phyloP scores from a whole-genome alignment of 2,329 filamentous ascomycete species.

The Aspergillus ochraceoroseus region DNA sequence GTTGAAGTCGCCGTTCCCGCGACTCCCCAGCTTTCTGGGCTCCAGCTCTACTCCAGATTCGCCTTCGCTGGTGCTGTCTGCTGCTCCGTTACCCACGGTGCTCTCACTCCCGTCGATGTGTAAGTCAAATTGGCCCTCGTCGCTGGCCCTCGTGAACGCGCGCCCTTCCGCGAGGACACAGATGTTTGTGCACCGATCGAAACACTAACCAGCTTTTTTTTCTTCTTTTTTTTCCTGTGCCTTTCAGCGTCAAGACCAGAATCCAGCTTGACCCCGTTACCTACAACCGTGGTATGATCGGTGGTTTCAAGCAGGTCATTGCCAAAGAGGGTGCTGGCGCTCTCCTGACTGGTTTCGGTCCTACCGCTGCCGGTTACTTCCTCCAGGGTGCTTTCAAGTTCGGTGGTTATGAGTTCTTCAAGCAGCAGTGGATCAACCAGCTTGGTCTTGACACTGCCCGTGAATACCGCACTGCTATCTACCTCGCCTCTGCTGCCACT shows the following conservation, averaged over 20 bases:
- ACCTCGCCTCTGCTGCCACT: constrained; percentile 61
- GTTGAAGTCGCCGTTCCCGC: constrained; percentile 27
- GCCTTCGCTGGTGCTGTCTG: constrained; percentile 96
- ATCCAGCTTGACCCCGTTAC: constrained; percentile 87
- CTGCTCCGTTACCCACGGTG: constrained; percentile 97
- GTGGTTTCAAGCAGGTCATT: constrained; percentile 81
- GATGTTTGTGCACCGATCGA: background rate
- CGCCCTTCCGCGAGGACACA: constrained; percentile 10
- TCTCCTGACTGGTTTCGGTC: constrained; percentile 78
- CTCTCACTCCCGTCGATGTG: constrained; percentile 98
- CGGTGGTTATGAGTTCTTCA: constrained; percentile 94
- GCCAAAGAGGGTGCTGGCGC: constrained; percentile 78
- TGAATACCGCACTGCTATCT: constrained; percentile 75
- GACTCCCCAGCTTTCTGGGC: constrained; percentile 51
- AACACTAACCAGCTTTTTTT: constrained; percentile 21
- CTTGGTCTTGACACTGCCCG: constrained; percentile 72
- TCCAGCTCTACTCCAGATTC: constrained; percentile 87
- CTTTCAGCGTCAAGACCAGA: constrained; percentile 80
- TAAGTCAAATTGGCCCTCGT: constrained; percentile 56
- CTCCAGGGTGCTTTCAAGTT: constrained; percentile 91
- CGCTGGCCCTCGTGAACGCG: constrained; percentile 10
- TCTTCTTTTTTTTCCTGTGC: too few species aligned
- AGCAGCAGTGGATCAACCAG: constrained; percentile 78
- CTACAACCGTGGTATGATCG: constrained; percentile 84
- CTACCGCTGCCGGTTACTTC: constrained; percentile 87